These are phyloP conservation scores for Syzygium oleosum DNA, from an alignment of 345 rosid genomes.

Conservation along the genomic window DNA sequence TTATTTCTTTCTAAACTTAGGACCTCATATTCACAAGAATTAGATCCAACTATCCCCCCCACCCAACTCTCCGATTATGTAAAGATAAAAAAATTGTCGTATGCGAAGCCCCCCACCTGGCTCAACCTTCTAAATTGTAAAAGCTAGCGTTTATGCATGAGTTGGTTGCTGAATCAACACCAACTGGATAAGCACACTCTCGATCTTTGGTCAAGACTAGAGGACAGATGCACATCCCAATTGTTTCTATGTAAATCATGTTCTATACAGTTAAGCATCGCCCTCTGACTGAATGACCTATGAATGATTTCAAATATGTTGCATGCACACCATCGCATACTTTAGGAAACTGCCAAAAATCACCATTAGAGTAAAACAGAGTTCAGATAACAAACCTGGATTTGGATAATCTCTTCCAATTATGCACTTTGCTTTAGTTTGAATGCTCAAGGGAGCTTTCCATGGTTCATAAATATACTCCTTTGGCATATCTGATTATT, in stretches of 20 bases:
- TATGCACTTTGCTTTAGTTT: constrained; percentile 73
- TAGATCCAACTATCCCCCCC: not conserved
- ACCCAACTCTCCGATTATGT: not conserved
- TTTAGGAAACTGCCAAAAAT: not conserved
- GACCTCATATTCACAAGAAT: not conserved
- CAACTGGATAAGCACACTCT: not conserved
- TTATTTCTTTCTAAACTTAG: not conserved
- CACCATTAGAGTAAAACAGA: not conserved
- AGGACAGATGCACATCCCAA: not conserved
- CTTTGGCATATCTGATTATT: constrained; percentile 79
- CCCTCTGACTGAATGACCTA: not conserved
- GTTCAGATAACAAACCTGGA: constrained; percentile 43
- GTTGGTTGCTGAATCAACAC: not conserved
- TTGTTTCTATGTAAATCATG: not conserved
- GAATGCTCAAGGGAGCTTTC: constrained; percentile 82
- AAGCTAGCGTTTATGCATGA: not conserved
- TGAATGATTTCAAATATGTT: not conserved
- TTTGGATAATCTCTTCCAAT: constrained; percentile 84
- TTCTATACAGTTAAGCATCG: not conserved
- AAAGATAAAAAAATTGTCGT: not conserved
- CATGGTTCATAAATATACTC: constrained; percentile 94
- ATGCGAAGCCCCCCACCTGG: not conserved
- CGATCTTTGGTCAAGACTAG: not conserved
- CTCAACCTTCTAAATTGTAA: not conserved
- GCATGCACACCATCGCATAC: not conserved